These are phyloP conservation scores for Verbascum thapsus DNA, from an alignment of 257 asterid genomes.

Conservation along the genomic window DNA sequence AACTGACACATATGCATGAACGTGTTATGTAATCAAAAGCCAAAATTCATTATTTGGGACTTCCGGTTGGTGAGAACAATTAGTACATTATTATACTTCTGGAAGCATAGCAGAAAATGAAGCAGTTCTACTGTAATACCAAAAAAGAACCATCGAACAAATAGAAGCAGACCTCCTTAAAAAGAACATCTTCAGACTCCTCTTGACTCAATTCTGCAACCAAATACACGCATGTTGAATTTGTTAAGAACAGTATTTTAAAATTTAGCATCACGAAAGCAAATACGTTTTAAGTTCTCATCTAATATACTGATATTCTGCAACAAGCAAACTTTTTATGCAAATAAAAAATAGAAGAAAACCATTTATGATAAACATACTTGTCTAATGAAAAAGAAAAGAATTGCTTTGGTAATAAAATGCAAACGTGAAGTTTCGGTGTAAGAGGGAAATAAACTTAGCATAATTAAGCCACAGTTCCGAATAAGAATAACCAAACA, in stretches of 20 bases:
- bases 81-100: not conserved
- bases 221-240: conserved; percentile 33
- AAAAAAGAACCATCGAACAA: conserved; percentile 22
- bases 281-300: conserved; percentile 18
- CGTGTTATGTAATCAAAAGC: not conserved
- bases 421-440: conserved; percentile 1
- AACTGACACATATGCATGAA: not conserved
- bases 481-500: conserved; percentile 13
- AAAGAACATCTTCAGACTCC: conserved; percentile 88
- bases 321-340: conserved; percentile 15
- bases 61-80: conserved; percentile 6
- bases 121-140: conserved; percentile 4
- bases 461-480: not conserved
- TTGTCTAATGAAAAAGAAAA: too few species aligned
- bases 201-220: conserved; percentile 84
- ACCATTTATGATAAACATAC: not conserved
- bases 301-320: conserved; percentile 6
- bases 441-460: not conserved
- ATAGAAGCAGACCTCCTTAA: conserved; percentile 70
- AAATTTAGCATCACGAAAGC: not conserved
- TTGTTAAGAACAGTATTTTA: conserved; percentile 10
- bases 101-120: conserved; percentile 13
- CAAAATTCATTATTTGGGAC: conserved; percentile 2
- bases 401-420: conserved; percentile 14
- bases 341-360: conserved; percentile 20